Percentiles rank a stretch among this genome's conserved stretches.
These are phyloP conservation scores for Fagus crenata DNA, from an alignment of 306 rosid species.

Conservation along the genomic window DNA sequence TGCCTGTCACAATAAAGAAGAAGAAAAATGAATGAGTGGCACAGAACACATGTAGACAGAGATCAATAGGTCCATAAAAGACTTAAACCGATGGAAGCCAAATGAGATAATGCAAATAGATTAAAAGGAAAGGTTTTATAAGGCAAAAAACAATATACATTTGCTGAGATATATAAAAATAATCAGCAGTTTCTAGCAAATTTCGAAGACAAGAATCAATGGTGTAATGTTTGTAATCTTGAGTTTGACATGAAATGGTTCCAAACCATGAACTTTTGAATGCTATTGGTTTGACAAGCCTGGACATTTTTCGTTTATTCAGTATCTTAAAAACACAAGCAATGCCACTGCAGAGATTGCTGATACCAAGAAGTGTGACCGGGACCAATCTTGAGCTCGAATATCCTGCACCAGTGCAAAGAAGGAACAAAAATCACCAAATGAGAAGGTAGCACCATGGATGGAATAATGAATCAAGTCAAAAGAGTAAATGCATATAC, in stretches of 20 bases:
- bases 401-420: slow-evolving; percentile 52
- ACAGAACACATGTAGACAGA: neutral
- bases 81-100: slow-evolving; percentile 9
- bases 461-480: neutral
- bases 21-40: neutral
- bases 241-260: slow-evolving; percentile 20
- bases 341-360: slow-evolving; percentile 43
- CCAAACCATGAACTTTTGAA: slow-evolving; percentile 24
- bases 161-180: slow-evolving; percentile 33
- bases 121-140: slow-evolving; percentile 13
- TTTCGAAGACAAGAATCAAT: slow-evolving; percentile 35
- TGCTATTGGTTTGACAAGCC: slow-evolving; percentile 23
- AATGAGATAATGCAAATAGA: slow-evolving; percentile 20
- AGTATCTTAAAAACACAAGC: slow-evolving; percentile 51
- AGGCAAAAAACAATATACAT: slow-evolving; percentile 38
- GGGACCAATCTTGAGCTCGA: slow-evolving; percentile 40
- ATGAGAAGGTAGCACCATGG: neutral
- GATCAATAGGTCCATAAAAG: slow-evolving; percentile 1
- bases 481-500: too few species aligned
- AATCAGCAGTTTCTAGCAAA: slow-evolving; percentile 34
- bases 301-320: neutral
- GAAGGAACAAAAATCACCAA: slow-evolving; percentile 18
- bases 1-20: neutral
- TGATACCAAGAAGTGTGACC: slow-evolving; percentile 43
- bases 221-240: slow-evolving; percentile 25